A percentile compares a stretch with the other conserved stretches of the same genome.
Conservation (phyloP, 768 basidiomycete genomes). For the Lepiota venenata region DNA sequence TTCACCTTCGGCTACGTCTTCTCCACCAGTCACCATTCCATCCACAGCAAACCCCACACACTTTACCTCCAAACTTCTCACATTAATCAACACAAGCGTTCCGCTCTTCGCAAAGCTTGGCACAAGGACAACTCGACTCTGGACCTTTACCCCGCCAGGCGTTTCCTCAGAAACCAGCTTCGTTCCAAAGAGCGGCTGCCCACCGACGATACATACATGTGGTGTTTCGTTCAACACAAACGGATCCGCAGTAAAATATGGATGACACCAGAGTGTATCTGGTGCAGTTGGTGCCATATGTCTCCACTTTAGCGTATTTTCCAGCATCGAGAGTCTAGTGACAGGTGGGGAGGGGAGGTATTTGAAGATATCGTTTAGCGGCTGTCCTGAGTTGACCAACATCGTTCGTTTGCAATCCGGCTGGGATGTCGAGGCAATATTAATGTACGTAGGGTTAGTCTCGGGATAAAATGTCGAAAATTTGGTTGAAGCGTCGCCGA, state of each 20-base stretch:
- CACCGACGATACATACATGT: conserved; percentile 89
- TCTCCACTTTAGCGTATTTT: conserved; percentile 84
- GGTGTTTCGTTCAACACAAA: conserved; percentile 87
- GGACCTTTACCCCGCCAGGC: conserved; percentile 26
- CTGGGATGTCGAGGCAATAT: conserved; percentile 46
- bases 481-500: conserved; percentile 53
- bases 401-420: conserved; percentile 45
- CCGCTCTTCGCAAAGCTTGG: conserved; percentile 83
- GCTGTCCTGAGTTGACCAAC: conserved; percentile 88
- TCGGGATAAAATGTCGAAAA: conserved; percentile 69
- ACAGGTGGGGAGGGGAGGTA: conserved; percentile 74
- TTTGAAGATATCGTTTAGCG: conserved; percentile 92
- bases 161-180: conserved; percentile 47
- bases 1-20: conserved; percentile 17
- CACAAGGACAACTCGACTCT: conserved; percentile 73
- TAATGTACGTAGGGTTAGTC: conserved; percentile 89
- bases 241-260: conserved; percentile 83
- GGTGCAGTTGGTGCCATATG: conserved; percentile 99
- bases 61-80: conserved; percentile 70
- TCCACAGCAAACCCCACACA: conserved; percentile 55
- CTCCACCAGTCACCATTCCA: conserved; percentile 34
- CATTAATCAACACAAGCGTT: conserved; percentile 72
- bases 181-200: conserved; percentile 82
- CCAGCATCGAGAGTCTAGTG: conserved; percentile 71
- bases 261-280: conserved; percentile 98